Conservation (phyloP, 2,329 filamentous ascomycete genomes). For the Alternaria alternata region DNA sequence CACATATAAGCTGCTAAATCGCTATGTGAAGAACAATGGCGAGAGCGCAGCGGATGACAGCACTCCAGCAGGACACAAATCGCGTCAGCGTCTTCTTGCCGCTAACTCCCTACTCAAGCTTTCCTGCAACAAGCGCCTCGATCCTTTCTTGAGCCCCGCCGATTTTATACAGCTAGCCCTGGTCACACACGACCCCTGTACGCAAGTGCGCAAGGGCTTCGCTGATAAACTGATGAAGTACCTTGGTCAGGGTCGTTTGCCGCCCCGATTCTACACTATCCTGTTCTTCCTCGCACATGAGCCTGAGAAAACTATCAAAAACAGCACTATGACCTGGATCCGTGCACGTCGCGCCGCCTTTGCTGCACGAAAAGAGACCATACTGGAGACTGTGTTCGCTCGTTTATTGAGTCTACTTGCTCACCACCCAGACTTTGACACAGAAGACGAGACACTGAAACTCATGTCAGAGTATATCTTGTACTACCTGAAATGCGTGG, state of each 20-base stretch:
- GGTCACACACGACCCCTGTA: conserved; percentile 78
- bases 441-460: conserved; percentile 68
- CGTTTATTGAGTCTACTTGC: conserved; percentile 87
- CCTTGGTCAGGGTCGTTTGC: conserved; percentile 74
- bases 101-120: conserved; percentile 83
- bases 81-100: conserved; percentile 81
- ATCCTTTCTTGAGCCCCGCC: conserved; percentile 73
- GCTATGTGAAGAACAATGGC: conserved; percentile 76
- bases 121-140: conserved; percentile 77
- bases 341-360: conserved; percentile 78
- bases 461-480: conserved; percentile 90
- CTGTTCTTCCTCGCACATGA: conserved; percentile 93
- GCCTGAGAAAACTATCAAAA: conserved; percentile 75
- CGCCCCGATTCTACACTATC: conserved; percentile 83
- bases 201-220: conserved; percentile 79
- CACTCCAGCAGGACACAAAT: conserved; percentile 79
- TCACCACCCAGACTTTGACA: conserved; percentile 88
- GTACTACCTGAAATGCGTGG: conserved; percentile 84
- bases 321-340: conserved; percentile 85
- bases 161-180: conserved; percentile 85
- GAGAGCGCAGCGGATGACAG: conserved; percentile 76
- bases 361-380: conserved; percentile 60
- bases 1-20: conserved; percentile 81
- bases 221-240: conserved; percentile 90
- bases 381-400: conserved; percentile 82